Evolutionary conservation across 257 asterid genomes (phyloP).

Genomic region (Fraxinus pennsylvanica): DNA sequence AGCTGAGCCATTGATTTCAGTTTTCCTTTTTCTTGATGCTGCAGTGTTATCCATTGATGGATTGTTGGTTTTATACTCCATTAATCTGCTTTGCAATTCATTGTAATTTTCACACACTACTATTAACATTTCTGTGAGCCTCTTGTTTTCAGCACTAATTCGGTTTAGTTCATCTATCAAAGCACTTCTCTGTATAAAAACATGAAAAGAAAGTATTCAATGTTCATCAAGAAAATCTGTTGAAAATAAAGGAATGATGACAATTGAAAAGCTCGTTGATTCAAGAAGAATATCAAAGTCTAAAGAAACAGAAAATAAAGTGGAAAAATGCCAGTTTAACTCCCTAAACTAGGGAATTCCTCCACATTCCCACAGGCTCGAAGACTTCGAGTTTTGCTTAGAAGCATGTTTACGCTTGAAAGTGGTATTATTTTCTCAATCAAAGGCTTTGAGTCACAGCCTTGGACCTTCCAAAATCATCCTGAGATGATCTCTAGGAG

Average conservation of each 20-base stretch:
- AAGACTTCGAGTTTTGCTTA: no score
- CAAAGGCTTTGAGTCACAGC: no score
- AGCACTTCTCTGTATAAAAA: conserved; percentile 46
- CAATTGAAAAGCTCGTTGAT: not conserved
- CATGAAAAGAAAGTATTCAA: not conserved
- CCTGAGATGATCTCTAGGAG: no score
- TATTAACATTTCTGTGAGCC: conserved; percentile 61
- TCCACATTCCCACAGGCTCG: no score
- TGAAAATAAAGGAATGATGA: no score
- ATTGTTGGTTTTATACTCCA: conserved; percentile 45
- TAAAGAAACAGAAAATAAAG: no score
- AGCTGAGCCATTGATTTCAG: conserved; percentile 41
- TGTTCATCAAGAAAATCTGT: not conserved
- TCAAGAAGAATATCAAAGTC: no score
- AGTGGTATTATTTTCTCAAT: no score
- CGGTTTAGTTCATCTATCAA: conserved; percentile 71
- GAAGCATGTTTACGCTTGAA: no score
- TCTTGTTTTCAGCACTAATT: conserved; percentile 80
- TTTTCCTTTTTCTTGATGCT: conserved; percentile 59
- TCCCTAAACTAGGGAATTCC: no score
- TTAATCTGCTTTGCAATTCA: conserved; percentile 49
- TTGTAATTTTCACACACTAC: conserved; percentile 74
- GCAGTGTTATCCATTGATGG: conserved; percentile 6
- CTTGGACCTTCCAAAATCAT: no score
- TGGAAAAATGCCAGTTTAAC: no score